Evolutionary conservation across 495 filamentous ascomycete genomes (phyloP).

Genomic region (Penicillium salamii): DNA sequence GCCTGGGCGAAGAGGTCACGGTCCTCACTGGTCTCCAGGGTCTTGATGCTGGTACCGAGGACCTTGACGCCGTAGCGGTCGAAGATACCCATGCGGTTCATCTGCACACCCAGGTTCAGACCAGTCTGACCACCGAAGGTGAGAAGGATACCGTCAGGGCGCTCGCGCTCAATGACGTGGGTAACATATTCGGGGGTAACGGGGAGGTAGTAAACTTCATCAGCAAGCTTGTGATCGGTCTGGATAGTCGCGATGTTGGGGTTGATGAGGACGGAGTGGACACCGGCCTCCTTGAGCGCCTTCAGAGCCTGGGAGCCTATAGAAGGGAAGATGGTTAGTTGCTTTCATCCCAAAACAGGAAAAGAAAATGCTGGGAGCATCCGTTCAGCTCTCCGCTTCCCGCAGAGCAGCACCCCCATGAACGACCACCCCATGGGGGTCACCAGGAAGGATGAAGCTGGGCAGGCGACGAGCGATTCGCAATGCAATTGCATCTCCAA

Average conservation of each 20-base stretch:
- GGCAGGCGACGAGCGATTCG: neutral
- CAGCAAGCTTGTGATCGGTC: slow-evolving; percentile 93
- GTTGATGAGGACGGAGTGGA: slow-evolving; percentile 94
- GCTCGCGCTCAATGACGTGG: slow-evolving; percentile 90
- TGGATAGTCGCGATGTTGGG: slow-evolving; percentile 99
- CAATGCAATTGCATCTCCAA: neutral
- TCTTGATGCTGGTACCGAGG: slow-evolving; percentile 90
- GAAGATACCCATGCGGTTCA: slow-evolving; percentile 94
- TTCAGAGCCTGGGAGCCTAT: slow-evolving; percentile 94
- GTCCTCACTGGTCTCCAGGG: slow-evolving; percentile 91
- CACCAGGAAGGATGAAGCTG: neutral
- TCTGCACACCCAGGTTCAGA: slow-evolving; percentile 93
- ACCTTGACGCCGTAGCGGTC: slow-evolving; percentile 93
- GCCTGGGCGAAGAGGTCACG: slow-evolving; percentile 94
- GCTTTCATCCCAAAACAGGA: too few species aligned
- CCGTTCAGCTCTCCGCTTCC: slow-evolving; percentile 4
- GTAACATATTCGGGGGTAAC: slow-evolving; percentile 97
- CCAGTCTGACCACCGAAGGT: slow-evolving; percentile 96
- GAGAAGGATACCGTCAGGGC: slow-evolving; percentile 92
- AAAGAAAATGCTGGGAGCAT: neutral
- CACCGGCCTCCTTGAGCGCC: slow-evolving; percentile 92
- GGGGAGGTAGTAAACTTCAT: slow-evolving; percentile 97
- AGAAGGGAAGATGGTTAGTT: neutral
- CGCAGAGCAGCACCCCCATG: slow-evolving; percentile 6
- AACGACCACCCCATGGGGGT: slow-evolving; percentile 6